A percentile compares a stretch with the other conserved stretches of the same genome.
phyloP scores from a whole-genome alignment of 176 grass and related monocot species.

The Bolboschoenus planiculmis region DNA sequence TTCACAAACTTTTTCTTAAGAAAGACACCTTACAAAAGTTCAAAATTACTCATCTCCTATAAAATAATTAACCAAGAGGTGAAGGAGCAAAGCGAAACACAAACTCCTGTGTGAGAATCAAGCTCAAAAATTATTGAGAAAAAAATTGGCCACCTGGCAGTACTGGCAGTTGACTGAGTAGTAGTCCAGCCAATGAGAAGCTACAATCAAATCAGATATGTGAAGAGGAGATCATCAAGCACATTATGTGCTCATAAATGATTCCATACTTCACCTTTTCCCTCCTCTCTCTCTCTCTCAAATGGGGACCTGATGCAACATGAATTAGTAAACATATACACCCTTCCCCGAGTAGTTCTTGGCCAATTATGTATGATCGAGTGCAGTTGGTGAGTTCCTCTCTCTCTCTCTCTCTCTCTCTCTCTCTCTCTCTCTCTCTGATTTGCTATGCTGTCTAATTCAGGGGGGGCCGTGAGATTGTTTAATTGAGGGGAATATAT shows the following conservation, averaged over 20 bases:
- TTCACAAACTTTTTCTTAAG: background rate
- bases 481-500: conserved; percentile 21
- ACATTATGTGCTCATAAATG: conserved; percentile 12
- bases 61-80: too few species aligned
- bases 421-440: background rate
- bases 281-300: background rate
- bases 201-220: background rate
- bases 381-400: background rate
- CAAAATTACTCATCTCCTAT: background rate
- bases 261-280: conserved; percentile 1
- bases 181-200: background rate
- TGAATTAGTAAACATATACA: background rate
- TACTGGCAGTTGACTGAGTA: background rate
- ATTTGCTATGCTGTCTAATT: conserved; percentile 1
- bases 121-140: background rate
- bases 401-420: background rate
- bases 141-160: background rate
- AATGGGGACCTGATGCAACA: background rate
- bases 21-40: too few species aligned
- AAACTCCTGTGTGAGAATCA: background rate
- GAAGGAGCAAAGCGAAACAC: too few species aligned
- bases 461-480: background rate
- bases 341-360: conserved; percentile 16
- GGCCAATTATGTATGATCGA: conserved; percentile 9
- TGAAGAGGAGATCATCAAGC: background rate